phyloP scores from a whole-genome alignment of 495 filamentous ascomycete species.

The Evernia prunastri region DNA sequence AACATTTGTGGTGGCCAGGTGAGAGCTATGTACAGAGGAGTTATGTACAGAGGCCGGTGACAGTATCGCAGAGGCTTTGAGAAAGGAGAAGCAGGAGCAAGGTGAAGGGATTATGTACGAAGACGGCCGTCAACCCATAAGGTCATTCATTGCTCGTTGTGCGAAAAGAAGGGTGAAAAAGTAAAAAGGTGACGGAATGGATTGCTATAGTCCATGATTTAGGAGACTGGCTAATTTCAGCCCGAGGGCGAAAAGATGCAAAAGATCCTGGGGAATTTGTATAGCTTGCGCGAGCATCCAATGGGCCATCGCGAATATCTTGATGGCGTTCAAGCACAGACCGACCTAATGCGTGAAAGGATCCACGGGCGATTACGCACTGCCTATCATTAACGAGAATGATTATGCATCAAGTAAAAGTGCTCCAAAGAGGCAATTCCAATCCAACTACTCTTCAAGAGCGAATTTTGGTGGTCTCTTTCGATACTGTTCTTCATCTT shows the following conservation, averaged over 20 bases:
- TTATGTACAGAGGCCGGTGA: not conserved
- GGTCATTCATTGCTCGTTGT: conserved; percentile 10
- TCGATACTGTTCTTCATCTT: not conserved
- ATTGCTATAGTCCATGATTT: not conserved
- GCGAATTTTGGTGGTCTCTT: not conserved
- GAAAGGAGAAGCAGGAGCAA: not conserved
- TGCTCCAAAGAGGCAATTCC: not conserved
- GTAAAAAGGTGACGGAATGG: conserved; percentile 1
- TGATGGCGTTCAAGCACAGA: conserved; percentile 11
- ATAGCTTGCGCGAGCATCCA: conserved; percentile 13
- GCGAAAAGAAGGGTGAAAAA: conserved; percentile 1
- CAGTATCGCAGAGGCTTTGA: not conserved
- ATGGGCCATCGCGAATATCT: conserved; percentile 8
- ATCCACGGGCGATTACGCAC: not conserved
- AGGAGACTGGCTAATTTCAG: not conserved
- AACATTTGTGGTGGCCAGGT: not conserved
- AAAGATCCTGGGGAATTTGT: not conserved
- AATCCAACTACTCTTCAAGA: not conserved
- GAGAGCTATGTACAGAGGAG: not conserved
- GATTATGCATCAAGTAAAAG: not conserved
- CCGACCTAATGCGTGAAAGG: conserved; percentile 3
- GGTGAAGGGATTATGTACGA: conserved; percentile 1
- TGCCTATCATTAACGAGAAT: not conserved
- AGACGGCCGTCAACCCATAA: not conserved
- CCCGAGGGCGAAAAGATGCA: not conserved